These are phyloP conservation scores for Penicillium flavigenum DNA, from an alignment of 495 filamentous ascomycete species.

Conservation along the genomic window DNA sequence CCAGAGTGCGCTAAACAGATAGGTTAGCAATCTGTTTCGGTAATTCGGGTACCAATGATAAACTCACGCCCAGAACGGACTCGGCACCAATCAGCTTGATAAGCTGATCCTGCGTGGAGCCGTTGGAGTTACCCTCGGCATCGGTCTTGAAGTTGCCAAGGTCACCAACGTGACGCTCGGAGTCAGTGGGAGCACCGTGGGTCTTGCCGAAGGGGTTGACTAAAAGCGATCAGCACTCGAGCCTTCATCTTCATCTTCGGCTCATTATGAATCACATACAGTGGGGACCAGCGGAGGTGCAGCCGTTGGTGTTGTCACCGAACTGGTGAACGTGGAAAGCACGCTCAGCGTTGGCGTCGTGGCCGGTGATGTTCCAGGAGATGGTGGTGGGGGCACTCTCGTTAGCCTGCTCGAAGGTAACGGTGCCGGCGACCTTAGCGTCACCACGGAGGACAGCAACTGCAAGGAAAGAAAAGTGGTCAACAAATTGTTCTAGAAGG, in stretches of 20 bases:
- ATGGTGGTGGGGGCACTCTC: slow-evolving; percentile 81
- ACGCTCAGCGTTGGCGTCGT: slow-evolving; percentile 93
- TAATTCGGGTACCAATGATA: slow-evolving; percentile 2
- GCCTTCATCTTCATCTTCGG: neutral
- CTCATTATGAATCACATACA: slow-evolving; percentile 56
- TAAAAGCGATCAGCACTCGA: slow-evolving; percentile 31
- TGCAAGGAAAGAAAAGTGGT: slow-evolving; percentile 31
- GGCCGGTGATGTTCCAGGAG: slow-evolving; percentile 86
- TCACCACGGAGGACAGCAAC: slow-evolving; percentile 97
- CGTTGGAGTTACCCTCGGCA: slow-evolving; percentile 80
- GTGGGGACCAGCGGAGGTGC: slow-evolving; percentile 95
- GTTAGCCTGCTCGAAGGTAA: slow-evolving; percentile 88
- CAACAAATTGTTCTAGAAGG: slow-evolving; percentile 18
- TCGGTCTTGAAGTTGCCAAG: slow-evolving; percentile 96
- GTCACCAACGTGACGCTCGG: slow-evolving; percentile 91
- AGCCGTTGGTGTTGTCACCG: slow-evolving; percentile 99
- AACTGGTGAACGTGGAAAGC: slow-evolving; percentile 98
- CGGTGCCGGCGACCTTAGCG: slow-evolving; percentile 85
- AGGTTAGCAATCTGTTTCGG: neutral
- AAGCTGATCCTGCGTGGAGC: slow-evolving; percentile 69
- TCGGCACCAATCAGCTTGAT: slow-evolving; percentile 94
- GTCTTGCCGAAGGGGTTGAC: slow-evolving; percentile 93
- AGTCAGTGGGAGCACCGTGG: slow-evolving; percentile 83
- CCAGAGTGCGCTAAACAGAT: slow-evolving; percentile 74
- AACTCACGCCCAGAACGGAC: slow-evolving; percentile 89